phyloP scores from a whole-genome alignment of 441 rosid genomes.

The Mallotus repandus region DNA sequence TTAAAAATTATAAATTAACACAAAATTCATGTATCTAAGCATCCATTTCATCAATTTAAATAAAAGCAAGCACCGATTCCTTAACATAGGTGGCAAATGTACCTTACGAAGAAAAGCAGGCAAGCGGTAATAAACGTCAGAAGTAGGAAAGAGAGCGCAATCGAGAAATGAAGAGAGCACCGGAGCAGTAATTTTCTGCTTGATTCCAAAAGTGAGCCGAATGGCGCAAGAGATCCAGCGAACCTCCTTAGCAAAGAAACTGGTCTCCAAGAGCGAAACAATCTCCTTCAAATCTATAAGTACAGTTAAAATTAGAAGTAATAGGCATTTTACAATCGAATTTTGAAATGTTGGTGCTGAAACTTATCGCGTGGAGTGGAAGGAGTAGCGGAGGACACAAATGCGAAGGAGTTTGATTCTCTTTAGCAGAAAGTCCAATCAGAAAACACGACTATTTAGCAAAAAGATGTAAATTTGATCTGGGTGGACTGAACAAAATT shows the following conservation, averaged over 20 bases:
- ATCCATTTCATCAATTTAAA: too few relatives aligned
- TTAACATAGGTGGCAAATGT: background rate
- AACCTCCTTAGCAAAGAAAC: conserved; percentile 52
- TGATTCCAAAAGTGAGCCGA: conserved; percentile 51
- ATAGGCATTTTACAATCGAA: background rate
- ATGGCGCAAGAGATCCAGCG: conserved; percentile 58
- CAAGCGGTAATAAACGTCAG: conserved; percentile 44
- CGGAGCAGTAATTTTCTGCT: conserved; percentile 44
- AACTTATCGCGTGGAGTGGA: conserved; percentile 44
- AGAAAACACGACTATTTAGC: too few relatives aligned
- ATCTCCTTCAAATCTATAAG: conserved; percentile 66
- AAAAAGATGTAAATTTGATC: too few relatives aligned
- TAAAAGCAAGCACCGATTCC: too few relatives aligned
- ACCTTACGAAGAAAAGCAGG: conserved; percentile 56
- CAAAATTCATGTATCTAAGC: too few relatives aligned
- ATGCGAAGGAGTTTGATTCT: conserved; percentile 38
- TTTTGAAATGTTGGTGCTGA: background rate
- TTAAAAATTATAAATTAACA: too few relatives aligned
- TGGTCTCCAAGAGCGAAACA: conserved; percentile 56
- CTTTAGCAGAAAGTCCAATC: too few relatives aligned
- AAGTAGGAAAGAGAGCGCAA: conserved; percentile 49
- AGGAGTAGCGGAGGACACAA: conserved; percentile 33
- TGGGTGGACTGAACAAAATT: too few relatives aligned
- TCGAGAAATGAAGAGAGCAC: conserved; percentile 47
- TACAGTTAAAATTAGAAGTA: too few relatives aligned